phyloP scores from a whole-genome alignment of 1,284 basidiomycete species.

The Fistulina hepatica region DNA sequence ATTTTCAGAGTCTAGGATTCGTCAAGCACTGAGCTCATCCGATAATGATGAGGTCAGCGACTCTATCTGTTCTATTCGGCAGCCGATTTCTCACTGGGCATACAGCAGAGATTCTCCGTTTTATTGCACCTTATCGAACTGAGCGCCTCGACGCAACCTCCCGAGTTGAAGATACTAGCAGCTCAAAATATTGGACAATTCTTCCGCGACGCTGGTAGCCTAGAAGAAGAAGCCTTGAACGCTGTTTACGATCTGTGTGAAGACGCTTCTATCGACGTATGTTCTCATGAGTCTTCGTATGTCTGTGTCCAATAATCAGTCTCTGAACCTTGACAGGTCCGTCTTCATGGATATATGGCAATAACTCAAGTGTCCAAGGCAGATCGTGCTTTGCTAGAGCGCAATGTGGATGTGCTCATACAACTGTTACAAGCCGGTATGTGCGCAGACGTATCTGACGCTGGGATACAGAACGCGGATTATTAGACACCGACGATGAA shows the following conservation, averaged over 20 bases:
- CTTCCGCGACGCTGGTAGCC: conserved; percentile 54
- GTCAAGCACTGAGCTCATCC: no score
- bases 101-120: conserved; percentile 1
- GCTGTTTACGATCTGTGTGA: conserved; percentile 67
- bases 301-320: conserved; percentile 3
- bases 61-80: no score
- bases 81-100: no score
- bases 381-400: conserved; percentile 48
- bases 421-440: conserved; percentile 65
- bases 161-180: conserved; percentile 44
- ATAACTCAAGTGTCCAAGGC: conserved; percentile 52
- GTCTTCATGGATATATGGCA: conserved; percentile 53
- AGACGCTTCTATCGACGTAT: conserved; percentile 46
- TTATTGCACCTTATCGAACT: conserved; percentile 24
- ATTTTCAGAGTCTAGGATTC: no score
- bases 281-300: conserved; percentile 10
- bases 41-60: no score
- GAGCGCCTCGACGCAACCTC: conserved; percentile 24
- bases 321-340: conserved; percentile 36
- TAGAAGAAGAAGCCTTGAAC: conserved; percentile 63
- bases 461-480: conserved; percentile 5
- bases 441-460: conserved; percentile 17
- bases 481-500: conserved; percentile 48
- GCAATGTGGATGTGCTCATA: conserved; percentile 62
- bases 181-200: conserved; percentile 46